Percentiles rank a stretch among this genome's conserved stretches.
Conservation (phyloP, 768 basidiomycete genomes). For the Suillus cothurnatus region DNA sequence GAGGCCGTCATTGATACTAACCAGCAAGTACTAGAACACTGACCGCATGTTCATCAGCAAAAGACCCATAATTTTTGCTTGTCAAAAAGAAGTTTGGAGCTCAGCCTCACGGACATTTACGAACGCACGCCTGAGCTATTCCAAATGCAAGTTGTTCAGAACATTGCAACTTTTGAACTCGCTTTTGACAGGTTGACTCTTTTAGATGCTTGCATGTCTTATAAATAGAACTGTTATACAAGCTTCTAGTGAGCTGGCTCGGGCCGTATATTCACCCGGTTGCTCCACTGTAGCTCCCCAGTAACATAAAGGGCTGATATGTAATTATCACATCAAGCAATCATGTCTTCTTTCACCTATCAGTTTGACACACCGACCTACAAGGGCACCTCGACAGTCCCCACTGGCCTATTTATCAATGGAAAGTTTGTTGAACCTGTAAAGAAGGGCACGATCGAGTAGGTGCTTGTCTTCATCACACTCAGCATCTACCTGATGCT, state of each 20-base stretch:
- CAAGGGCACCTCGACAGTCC: constrained; percentile 27
- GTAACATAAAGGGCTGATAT: not conserved
- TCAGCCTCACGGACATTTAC: no score
- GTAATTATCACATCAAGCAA: no score
- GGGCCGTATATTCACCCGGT: not conserved
- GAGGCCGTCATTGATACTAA: not conserved
- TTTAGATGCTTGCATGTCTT: no score
- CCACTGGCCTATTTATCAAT: constrained; percentile 47
- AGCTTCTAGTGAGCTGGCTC: not conserved
- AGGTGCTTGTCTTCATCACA: not conserved
- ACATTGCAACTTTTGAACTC: no score
- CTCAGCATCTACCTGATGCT: not conserved
- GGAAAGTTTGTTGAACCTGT: constrained; percentile 27
- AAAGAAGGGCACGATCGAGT: constrained; percentile 12
- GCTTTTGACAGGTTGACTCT: no score
- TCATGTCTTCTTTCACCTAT: constrained; percentile 25
- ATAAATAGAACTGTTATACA: no score
- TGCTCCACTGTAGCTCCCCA: not conserved
- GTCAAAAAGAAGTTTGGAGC: no score
- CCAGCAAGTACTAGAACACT: not conserved
- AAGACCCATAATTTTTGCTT: no score
- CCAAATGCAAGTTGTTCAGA: no score
- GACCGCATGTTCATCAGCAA: no score
- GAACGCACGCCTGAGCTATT: no score
- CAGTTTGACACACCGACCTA: constrained; percentile 26